Evolutionary conservation across 177 flowering plant genomes (phyloP).

Genomic region (Vitis hybrid): DNA sequence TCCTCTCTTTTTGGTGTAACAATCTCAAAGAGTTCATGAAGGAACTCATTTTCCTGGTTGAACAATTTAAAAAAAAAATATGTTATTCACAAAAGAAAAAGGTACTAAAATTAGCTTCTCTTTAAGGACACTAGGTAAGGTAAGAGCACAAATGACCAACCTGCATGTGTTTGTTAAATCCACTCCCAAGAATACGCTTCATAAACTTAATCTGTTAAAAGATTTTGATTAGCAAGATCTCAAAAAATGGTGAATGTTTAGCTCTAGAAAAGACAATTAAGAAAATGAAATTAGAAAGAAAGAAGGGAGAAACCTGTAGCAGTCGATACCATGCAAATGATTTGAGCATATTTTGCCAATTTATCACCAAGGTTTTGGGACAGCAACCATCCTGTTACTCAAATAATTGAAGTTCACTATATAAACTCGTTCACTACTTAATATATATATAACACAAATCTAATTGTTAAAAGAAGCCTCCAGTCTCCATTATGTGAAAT

Average conservation of each 20-base stretch:
- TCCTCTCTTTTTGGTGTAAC: not conserved
- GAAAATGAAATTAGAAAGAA: not conserved
- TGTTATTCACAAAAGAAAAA: not conserved
- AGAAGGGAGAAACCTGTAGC: slow-evolving; percentile 1
- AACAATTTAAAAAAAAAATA: not conserved
- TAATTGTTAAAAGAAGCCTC: not conserved
- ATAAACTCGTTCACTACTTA: no score
- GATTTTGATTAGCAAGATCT: no score
- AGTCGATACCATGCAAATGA: not conserved
- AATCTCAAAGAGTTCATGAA: slow-evolving; percentile 15
- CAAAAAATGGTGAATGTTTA: not conserved
- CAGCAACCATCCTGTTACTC: not conserved
- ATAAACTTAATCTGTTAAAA: slow-evolving; percentile 2
- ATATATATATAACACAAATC: no score
- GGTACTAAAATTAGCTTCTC: not conserved
- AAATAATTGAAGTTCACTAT: not conserved
- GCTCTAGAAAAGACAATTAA: slow-evolving; percentile 5
- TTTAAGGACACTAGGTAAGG: not conserved
- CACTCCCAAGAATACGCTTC: slow-evolving; percentile 17
- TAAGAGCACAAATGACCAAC: slow-evolving; percentile 4
- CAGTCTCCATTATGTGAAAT: no score
- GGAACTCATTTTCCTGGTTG: slow-evolving; percentile 14
- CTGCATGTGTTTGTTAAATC: slow-evolving; percentile 21
- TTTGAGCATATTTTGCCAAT: not conserved
- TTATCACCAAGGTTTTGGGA: not conserved